A percentile compares a stretch with the other conserved stretches of the same genome.
Conservation (phyloP, 306 rosid genomes). For the Vigna unguiculata region DNA sequence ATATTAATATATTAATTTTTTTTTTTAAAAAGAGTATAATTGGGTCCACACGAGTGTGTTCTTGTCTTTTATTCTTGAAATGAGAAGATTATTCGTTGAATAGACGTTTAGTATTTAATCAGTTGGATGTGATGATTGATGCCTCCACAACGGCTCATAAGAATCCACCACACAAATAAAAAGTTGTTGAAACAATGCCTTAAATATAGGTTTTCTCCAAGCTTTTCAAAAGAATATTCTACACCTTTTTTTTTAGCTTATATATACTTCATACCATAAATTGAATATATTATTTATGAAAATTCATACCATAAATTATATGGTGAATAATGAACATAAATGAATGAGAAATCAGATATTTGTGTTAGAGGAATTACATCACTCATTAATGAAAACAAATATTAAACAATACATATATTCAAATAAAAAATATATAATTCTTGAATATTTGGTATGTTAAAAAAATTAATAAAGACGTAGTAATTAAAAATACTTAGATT, state of each 20-base stretch:
- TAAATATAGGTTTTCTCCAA: not conserved
- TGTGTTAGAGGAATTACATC: too few species aligned
- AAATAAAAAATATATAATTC: too few species aligned
- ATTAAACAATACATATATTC: too few species aligned
- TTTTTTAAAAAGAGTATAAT: not conserved
- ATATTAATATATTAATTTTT: not conserved
- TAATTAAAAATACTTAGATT: too few species aligned
- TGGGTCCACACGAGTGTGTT: not conserved
- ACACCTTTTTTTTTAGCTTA: not conserved
- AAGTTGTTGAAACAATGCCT: conserved; percentile 12
- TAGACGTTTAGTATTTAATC: conserved; percentile 4
- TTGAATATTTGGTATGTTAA: too few species aligned
- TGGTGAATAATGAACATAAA: too few species aligned
- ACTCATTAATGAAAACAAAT: too few species aligned
- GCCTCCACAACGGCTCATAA: conserved; percentile 7
- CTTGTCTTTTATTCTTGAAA: not conserved
- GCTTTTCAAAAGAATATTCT: not conserved
- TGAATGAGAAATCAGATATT: too few species aligned
- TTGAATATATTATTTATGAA: too few species aligned
- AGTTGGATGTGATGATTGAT: conserved; percentile 4
- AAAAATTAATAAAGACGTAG: too few species aligned
- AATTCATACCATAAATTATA: too few species aligned
- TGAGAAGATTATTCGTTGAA: conserved; percentile 9
- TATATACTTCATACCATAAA: too few species aligned
- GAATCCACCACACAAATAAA: conserved; percentile 8